Percentiles rank a stretch among this genome's conserved stretches.
phyloP scores from a whole-genome alignment of 768 basidiomycete genomes.

The Mycena floridula region DNA sequence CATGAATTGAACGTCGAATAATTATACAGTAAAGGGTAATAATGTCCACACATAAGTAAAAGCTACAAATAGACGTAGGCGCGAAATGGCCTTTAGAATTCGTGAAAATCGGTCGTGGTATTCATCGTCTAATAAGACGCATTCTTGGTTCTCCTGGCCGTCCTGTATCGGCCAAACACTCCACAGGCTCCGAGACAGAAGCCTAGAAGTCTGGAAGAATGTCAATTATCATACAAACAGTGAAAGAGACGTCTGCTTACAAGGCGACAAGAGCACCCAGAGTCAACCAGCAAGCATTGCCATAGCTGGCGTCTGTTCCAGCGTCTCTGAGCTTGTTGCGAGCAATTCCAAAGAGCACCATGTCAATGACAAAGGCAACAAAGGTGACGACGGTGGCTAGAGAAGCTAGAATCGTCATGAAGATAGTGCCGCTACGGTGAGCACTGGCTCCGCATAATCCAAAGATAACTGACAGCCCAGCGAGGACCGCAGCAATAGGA shows the following conservation, averaged over 20 bases:
- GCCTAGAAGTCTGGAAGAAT: too few species aligned
- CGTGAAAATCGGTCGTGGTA: too few species aligned
- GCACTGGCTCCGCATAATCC: slow-evolving; percentile 56
- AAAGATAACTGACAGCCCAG: slow-evolving; percentile 60
- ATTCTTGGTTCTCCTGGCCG: slow-evolving; percentile 12
- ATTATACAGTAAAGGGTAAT: too few species aligned
- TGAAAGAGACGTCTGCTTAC: slow-evolving; percentile 35
- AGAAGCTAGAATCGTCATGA: slow-evolving; percentile 67
- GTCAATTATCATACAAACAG: too few species aligned
- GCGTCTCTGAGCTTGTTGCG: slow-evolving; percentile 48
- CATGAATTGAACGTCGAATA: too few species aligned
- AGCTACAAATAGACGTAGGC: too few species aligned
- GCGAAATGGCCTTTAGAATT: too few species aligned
- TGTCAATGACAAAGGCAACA: slow-evolving; percentile 70
- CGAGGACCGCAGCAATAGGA: slow-evolving; percentile 68
- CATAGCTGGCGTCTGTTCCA: slow-evolving; percentile 49
- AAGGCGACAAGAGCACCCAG: slow-evolving; percentile 69
- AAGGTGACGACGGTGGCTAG: slow-evolving; percentile 65
- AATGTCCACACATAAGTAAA: too few species aligned
- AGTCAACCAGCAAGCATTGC: slow-evolving; percentile 81
- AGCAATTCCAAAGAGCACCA: slow-evolving; percentile 72
- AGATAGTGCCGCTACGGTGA: slow-evolving; percentile 66
- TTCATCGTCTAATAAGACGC: not conserved
- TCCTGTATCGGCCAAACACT: slow-evolving; percentile 60
- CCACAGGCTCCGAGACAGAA: slow-evolving; percentile 65